Evolutionary conservation across 495 filamentous ascomycete species (phyloP).

Genomic region (Lepraria neglecta): DNA sequence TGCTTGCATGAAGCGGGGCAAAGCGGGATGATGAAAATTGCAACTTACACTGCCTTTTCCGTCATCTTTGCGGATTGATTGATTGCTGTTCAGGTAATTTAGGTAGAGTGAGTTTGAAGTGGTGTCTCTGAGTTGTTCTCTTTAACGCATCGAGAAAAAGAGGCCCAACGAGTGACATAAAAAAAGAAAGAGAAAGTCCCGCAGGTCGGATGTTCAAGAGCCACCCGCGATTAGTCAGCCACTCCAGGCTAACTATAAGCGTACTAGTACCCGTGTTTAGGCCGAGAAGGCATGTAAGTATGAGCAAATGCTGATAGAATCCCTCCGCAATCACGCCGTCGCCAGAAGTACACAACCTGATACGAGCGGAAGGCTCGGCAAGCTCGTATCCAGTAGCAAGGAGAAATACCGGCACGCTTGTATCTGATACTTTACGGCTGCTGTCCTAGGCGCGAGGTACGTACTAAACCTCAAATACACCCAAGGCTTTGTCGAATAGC

Average conservation of each 20-base stretch:
- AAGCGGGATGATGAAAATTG: slow-evolving; percentile 15
- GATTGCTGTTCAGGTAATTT: slow-evolving; percentile 1
- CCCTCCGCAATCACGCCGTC: neutral
- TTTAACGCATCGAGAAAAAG: slow-evolving; percentile 30
- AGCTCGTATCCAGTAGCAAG: slow-evolving; percentile 1
- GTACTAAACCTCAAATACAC: slow-evolving; percentile 38
- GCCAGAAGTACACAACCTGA: slow-evolving; percentile 21
- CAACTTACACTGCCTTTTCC: slow-evolving; percentile 55
- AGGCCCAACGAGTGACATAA: slow-evolving; percentile 32
- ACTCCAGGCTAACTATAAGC: neutral
- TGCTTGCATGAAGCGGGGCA: slow-evolving; percentile 19
- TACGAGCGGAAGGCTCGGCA: slow-evolving; percentile 38
- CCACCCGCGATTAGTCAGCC: neutral
- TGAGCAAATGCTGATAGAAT: neutral
- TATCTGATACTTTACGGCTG: slow-evolving; percentile 27
- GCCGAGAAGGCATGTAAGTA: neutral
- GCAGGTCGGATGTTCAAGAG: too few relatives aligned
- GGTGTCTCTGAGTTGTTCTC: slow-evolving; percentile 17
- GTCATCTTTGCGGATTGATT: slow-evolving; percentile 35
- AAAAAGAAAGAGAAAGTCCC: slow-evolving; percentile 24
- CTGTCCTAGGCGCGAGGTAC: slow-evolving; percentile 54
- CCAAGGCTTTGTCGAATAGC: slow-evolving; percentile 43
- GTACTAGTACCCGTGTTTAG: too few relatives aligned
- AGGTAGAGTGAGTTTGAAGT: slow-evolving; percentile 12
- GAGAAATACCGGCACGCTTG: slow-evolving; percentile 1